These are phyloP conservation scores for Acrodontium crateriforme DNA, from an alignment of 2,329 filamentous ascomycete genomes.

Conservation along the genomic window DNA sequence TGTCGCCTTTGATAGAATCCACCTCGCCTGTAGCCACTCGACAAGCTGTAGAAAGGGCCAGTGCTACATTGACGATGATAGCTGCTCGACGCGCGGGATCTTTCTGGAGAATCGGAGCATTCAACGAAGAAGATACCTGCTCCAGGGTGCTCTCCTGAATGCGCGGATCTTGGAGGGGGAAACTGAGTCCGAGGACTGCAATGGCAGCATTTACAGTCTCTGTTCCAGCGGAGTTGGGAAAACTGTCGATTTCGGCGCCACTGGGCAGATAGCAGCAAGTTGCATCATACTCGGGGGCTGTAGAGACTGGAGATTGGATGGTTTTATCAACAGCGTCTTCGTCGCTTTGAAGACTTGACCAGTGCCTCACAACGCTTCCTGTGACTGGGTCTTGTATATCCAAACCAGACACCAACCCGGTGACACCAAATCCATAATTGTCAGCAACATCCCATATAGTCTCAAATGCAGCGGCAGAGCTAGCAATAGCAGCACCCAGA, in stretches of 20 bases:
- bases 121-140: slow-evolving; percentile 79
- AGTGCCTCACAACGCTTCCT: slow-evolving; percentile 44
- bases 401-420: slow-evolving; percentile 68
- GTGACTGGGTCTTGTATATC: slow-evolving; percentile 51
- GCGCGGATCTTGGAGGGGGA: slow-evolving; percentile 77
- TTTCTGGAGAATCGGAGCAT: slow-evolving; percentile 63
- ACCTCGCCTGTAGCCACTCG: slow-evolving; percentile 78
- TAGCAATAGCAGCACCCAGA: slow-evolving; percentile 80
- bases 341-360: slow-evolving; percentile 36
- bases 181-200: slow-evolving; percentile 77
- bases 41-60: slow-evolving; percentile 65
- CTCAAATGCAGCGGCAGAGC: slow-evolving; percentile 78
- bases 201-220: slow-evolving; percentile 93
- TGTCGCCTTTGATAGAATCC: slow-evolving; percentile 53
- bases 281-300: slow-evolving; percentile 80
- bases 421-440: slow-evolving; percentile 89
- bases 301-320: slow-evolving; percentile 51
- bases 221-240: slow-evolving; percentile 67
- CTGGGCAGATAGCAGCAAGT: slow-evolving; percentile 58
- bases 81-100: slow-evolving; percentile 82
- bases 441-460: slow-evolving; percentile 90
- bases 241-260: slow-evolving; percentile 27
- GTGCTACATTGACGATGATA: slow-evolving; percentile 78
- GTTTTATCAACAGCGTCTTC: slow-evolving; percentile 42
- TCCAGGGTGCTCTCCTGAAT: slow-evolving; percentile 94